These are phyloP conservation scores for Sclerotinia minor DNA, from an alignment of 2,329 filamentous ascomycete genomes.

Conservation along the genomic window DNA sequence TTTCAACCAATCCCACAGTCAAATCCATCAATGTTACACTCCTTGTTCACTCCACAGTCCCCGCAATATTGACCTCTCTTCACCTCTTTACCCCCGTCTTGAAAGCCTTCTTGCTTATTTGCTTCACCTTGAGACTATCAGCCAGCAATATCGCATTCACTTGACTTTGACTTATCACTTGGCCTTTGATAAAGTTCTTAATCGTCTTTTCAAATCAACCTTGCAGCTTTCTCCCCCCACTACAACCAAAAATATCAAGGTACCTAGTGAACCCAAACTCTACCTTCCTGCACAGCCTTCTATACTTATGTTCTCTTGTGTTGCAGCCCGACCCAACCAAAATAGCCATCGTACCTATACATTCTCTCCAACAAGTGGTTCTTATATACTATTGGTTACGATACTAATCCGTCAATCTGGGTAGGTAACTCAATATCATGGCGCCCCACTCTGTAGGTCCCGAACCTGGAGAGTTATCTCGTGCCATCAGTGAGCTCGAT, in stretches of 20 bases:
- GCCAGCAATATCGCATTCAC: neutral
- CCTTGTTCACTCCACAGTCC: neutral
- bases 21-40: neutral
- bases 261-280: slow-evolving; percentile 3
- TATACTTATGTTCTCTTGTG: neutral
- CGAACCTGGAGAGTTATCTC: slow-evolving; percentile 30
- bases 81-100: neutral
- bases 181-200: neutral
- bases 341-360: neutral
- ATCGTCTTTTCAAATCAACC: neutral
- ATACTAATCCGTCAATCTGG: neutral
- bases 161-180: slow-evolving; percentile 8
- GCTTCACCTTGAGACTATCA: neutral
- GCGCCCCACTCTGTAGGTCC: slow-evolving; percentile 24
- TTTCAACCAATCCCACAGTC: neutral
- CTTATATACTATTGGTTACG: neutral
- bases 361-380: neutral
- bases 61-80: neutral
- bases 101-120: neutral
- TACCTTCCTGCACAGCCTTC: slow-evolving; percentile 18
- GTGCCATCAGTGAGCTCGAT: slow-evolving; percentile 36
- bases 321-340: neutral
- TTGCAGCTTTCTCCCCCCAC: slow-evolving; percentile 6
- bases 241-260: neutral
- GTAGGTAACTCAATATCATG: slow-evolving; percentile 14